Conservation (phyloP, 441 rosid genomes). For the Euphorbia celastroides region DNA sequence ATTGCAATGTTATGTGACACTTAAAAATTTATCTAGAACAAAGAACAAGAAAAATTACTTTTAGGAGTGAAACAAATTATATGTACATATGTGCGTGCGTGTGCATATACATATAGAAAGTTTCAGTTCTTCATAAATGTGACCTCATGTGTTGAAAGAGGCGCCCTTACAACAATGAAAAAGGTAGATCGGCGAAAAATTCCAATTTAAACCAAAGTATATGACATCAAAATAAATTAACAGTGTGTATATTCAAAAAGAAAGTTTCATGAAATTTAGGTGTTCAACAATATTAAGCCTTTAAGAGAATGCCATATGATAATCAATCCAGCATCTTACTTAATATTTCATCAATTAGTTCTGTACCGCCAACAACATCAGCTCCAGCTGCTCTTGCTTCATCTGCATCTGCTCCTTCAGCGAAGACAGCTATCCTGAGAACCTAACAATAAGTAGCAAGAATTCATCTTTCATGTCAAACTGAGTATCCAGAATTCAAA, state of each 20-base stretch:
- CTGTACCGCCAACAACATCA: constrained; percentile 86
- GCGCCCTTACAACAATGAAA: too few relatives aligned
- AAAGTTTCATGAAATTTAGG: neutral
- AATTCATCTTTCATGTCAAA: neutral
- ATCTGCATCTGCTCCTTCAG: constrained; percentile 92
- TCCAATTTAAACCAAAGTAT: neutral
- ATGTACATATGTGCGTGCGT: too few relatives aligned
- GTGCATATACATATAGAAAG: too few relatives aligned
- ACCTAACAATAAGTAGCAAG: constrained; percentile 40
- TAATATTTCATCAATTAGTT: constrained; percentile 74
- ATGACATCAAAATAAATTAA: neutral
- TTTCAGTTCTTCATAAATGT: neutral
- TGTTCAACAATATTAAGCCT: neutral
- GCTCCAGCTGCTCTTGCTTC: constrained; percentile 99
- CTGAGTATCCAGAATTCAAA: neutral
- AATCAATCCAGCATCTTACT: constrained; percentile 35
- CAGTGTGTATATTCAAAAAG: neutral
- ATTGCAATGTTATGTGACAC: neutral
- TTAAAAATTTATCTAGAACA: neutral
- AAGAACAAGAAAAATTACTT: too few relatives aligned
- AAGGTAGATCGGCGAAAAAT: neutral
- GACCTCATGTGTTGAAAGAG: too few relatives aligned
- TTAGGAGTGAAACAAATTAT: neutral
- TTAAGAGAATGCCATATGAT: neutral
- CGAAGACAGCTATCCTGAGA: constrained; percentile 84